Percentiles rank a stretch among this genome's conserved stretches.
These are phyloP conservation scores for Linum usitatissimum DNA, from an alignment of 345 rosid species.

Conservation along the genomic window DNA sequence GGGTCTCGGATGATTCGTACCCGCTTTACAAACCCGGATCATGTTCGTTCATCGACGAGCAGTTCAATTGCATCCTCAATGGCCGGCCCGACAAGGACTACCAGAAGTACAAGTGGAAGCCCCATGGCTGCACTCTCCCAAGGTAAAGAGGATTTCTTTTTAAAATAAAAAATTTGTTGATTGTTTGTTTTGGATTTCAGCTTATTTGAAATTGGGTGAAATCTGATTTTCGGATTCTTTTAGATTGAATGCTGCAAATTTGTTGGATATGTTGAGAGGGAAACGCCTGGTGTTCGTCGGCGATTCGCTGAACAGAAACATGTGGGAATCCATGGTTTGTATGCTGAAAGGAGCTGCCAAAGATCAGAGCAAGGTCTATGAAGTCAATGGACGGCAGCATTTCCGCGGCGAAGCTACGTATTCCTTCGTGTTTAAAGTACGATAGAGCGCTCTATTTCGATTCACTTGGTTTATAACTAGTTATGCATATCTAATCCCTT, in stretches of 20 bases:
- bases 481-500: too few relatives aligned
- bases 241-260: constrained; percentile 53
- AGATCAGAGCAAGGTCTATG: constrained; percentile 57
- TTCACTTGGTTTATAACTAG: too few relatives aligned
- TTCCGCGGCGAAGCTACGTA: constrained; percentile 80
- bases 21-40: constrained; percentile 89
- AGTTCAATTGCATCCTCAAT: constrained; percentile 62
- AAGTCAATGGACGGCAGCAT: constrained; percentile 57
- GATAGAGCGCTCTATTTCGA: constrained; percentile 7
- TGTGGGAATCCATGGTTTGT: constrained; percentile 98
- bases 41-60: constrained; percentile 73
- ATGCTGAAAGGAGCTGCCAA: constrained; percentile 56
- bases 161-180: background rate
- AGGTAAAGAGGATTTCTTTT: constrained; percentile 29
- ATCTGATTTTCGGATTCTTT: background rate
- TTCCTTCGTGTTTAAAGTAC: constrained; percentile 76
- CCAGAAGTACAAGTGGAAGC: constrained; percentile 83
- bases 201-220: constrained; percentile 3
- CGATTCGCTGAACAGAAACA: constrained; percentile 82
- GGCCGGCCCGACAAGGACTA: constrained; percentile 71
- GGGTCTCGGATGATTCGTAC: constrained; percentile 82
- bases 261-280: constrained; percentile 72
- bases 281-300: constrained; percentile 86
- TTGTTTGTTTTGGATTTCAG: constrained; percentile 1
- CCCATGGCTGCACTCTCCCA: constrained; percentile 67